Evolutionary conservation across 257 asterid genomes (phyloP), one percentile per base, ranked within the genome.

Genomic region (Plantago elongata): DNA sequence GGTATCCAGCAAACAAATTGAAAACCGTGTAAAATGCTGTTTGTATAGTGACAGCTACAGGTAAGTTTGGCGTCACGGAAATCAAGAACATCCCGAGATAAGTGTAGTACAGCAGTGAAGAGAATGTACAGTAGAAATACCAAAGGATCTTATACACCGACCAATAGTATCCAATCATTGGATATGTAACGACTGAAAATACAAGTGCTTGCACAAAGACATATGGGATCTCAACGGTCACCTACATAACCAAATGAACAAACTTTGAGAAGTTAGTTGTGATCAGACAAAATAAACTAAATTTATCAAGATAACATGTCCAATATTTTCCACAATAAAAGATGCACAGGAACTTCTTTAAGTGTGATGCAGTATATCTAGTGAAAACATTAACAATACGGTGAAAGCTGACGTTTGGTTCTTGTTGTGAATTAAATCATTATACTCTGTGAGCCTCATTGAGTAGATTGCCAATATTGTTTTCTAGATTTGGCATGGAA

Each of bases 21-120:
- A 77, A 60, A 74, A 76, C 58, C 11, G 86, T 67, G 70, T 81
- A 82, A 18, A 81, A 72, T 15, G 84, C 72, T 1, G 89, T 73
- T 68, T 81, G 86, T 17, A 75, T 51, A 54, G 75, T 77, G 38
- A 84, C 79, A 56, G 88, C 92, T 13, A 84, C 65, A 7, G 79
- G 85, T 43, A 74, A 75, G 71, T 65, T 84, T 45, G 88, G 85
- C 0, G 88, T 81, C 8, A 84, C 77, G 0, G 92, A 51, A 12
- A 84, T 64, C 67, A 84, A n/a, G 76, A 81, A 51, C 88, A 84
- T 81, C 1, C 88, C 92, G 9, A 84, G 63, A 68, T 77, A 84
- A 11, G 77, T 79, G 78, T 65, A 84, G 75, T 71, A 84, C 40
- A 84, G 56, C 49, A 84, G 52, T 0, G 88, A 67, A 45, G 81